These are phyloP conservation scores for Septoria linicola DNA, from an alignment of 2,329 filamentous ascomycete genomes.

Conservation along the genomic window DNA sequence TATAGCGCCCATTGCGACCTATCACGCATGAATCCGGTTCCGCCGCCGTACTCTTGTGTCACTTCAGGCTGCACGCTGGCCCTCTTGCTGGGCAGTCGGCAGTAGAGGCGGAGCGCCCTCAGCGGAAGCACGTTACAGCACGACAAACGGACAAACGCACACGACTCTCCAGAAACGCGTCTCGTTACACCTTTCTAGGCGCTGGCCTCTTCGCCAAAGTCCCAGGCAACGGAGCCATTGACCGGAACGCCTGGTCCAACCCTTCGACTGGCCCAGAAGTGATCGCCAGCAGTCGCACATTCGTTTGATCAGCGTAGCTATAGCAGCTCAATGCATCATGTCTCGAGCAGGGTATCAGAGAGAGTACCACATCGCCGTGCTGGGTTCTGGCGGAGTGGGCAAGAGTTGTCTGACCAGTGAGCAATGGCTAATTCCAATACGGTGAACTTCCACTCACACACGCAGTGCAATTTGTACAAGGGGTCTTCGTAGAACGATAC, in stretches of 20 bases:
- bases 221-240: too few species aligned
- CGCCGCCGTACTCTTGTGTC: constrained; percentile 17
- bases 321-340: constrained; percentile 26
- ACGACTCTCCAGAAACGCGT: background rate
- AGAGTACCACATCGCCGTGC: constrained; percentile 79
- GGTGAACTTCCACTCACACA: constrained; percentile 19
- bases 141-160: constrained; percentile 1
- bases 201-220: too few species aligned
- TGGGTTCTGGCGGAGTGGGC: constrained; percentile 83
- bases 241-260: too few species aligned
- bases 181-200: too few species aligned
- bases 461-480: constrained; percentile 85
- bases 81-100: background rate
- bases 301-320: background rate
- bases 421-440: constrained; percentile 13
- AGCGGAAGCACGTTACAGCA: background rate
- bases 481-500: constrained; percentile 83
- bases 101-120: background rate
- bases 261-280: background rate
- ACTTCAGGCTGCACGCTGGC: constrained; percentile 10
- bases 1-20: constrained; percentile 11
- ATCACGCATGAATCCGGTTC: constrained; percentile 21
- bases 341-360: constrained; percentile 35
- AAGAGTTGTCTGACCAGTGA: constrained; percentile 89
- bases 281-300: background rate